Percentiles rank a stretch among this genome's conserved stretches.
Evolutionary conservation across 352 stramenopile species (phyloP).

Genomic region (Proteromonas lacertae): DNA sequence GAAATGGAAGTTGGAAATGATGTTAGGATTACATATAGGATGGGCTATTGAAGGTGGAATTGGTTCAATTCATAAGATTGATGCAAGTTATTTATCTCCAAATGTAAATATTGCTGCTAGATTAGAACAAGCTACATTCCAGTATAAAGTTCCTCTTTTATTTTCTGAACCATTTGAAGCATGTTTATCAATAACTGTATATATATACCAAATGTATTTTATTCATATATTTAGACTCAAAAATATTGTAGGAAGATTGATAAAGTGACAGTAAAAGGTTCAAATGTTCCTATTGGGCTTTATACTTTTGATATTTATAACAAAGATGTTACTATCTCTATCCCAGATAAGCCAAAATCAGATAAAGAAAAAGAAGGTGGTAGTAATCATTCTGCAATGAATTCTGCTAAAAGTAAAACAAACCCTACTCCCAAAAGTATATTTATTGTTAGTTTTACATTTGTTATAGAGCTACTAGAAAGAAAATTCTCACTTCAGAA

Average conservation of each 20-base stretch:
- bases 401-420: neutral
- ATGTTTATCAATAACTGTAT: too few species aligned
- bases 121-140: conserved; percentile 65
- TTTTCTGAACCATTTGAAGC: conserved; percentile 45
- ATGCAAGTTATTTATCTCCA: conserved; percentile 80
- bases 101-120: conserved; percentile 87
- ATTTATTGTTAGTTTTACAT: neutral
- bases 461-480: neutral
- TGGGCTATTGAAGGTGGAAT: conserved; percentile 94
- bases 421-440: neutral
- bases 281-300: conserved; percentile 56
- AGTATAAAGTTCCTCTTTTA: conserved; percentile 72
- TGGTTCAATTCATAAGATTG: conserved; percentile 83
- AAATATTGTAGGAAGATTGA: conserved; percentile 51
- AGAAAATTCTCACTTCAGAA: neutral
- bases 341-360: neutral
- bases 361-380: neutral
- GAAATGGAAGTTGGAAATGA: conserved; percentile 33
- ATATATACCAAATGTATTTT: too few species aligned
- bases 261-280: conserved; percentile 76
- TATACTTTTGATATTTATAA: conserved; percentile 53
- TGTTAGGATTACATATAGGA: conserved; percentile 80
- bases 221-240: too few species aligned
- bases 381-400: neutral
- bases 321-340: neutral